Evolutionary conservation across 345 rosid species (phyloP), one percentile per base, ranked within the genome.

Genomic region (Combretum micranthum): DNA sequence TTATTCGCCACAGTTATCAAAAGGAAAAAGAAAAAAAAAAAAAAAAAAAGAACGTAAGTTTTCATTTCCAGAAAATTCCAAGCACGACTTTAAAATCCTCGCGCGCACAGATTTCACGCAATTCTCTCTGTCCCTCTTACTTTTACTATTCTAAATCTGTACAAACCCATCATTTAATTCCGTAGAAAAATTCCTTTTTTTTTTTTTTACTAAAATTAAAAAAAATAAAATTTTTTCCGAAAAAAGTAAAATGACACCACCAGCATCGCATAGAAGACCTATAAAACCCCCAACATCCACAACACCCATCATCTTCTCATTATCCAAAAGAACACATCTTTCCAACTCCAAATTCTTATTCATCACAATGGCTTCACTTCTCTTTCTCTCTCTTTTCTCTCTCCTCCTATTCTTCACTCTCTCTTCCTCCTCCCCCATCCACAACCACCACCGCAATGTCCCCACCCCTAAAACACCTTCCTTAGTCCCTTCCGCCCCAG

Each of bases 281-380:
- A 64, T 56, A 64, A 64, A 56, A 42, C 20, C 68, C 56, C 45
- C 22, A 47, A 18, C 25, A 44, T 57, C 47, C n/a, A 20, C 20
- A 44, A 21, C 37, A 19, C 55, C 13, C 55, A 15, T 52, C 45
- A 20, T 47, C 49, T 32, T 32, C 39, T 32, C 39, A 32, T 7
- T 32, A 11, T 32, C 39, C 39, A 32, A 32, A 32, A 32, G 9
- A 32, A 9, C 39, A 0, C 39, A 9, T 1, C 48, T 47, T 3
- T 55, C 57, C 49, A 0, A 37, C 39, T n/a, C 62, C 51, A 42
- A 48, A 20, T 42, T 61, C 47, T 59, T 49, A 16, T 42, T 68
- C 66, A 1, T 59, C 23, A 46, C 74, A 57, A 67, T 72, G 75
- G 73, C 80, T 20, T 21, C 73, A 53, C 51, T 67, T 66, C 42